A percentile compares a stretch with the other conserved stretches of the same genome.
Conservation (phyloP, 2,329 filamentous ascomycete genomes). For the Aureobasidium lini region DNA sequence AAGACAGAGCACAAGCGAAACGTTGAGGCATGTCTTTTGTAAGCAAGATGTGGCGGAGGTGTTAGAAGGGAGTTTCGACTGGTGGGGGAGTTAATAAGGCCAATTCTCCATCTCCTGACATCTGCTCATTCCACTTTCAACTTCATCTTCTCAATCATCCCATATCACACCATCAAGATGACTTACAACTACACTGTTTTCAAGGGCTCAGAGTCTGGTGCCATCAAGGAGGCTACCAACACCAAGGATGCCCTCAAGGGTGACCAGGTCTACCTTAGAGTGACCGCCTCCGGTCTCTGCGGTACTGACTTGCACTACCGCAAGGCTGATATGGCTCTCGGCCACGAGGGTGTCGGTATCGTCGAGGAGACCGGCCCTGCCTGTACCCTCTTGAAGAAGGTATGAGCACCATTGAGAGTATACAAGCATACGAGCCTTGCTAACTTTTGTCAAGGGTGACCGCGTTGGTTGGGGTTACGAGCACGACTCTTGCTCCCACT, state of each 20-base stretch:
- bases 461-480: constrained; percentile 46
- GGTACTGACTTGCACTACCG: constrained; percentile 48
- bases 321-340: constrained; percentile 39
- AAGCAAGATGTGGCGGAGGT: constrained; percentile 6
- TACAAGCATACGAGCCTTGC: no score
- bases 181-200: constrained; percentile 50
- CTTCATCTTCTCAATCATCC: neutral
- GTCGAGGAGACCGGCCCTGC: constrained; percentile 42
- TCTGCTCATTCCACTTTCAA: neutral
- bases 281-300: constrained; percentile 62
- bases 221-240: constrained; percentile 45
- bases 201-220: constrained; percentile 54
- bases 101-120: neutral
- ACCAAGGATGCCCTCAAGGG: constrained; percentile 39
- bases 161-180: constrained; percentile 20
- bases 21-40: constrained; percentile 8
- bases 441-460: constrained; percentile 33
- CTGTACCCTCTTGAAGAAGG: constrained; percentile 37
- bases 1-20: neutral
- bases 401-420: no score
- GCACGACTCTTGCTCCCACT: constrained; percentile 38
- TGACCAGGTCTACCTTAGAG: constrained; percentile 53
- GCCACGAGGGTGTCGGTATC: constrained; percentile 49
- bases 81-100: neutral
- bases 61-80: neutral